These are phyloP conservation scores for Pseudogymnoascus verrucosus DNA, from an alignment of 2,329 filamentous ascomycete genomes.

Conservation along the genomic window DNA sequence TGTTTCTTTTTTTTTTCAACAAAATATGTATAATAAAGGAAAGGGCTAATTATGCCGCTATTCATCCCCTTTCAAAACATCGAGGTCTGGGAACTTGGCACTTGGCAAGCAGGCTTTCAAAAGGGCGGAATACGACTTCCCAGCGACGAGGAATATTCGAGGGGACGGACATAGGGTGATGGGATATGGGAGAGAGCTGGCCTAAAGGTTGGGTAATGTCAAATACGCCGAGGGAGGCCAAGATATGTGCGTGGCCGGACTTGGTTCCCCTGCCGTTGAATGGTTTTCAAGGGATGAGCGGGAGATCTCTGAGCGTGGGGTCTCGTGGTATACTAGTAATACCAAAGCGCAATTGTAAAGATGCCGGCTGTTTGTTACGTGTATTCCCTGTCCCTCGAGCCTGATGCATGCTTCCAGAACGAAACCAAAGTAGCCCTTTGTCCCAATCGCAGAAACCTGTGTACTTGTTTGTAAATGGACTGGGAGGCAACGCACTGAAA, in stretches of 20 bases:
- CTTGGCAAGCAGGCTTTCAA: not conserved
- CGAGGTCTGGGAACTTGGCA: not conserved
- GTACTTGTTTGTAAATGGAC: not conserved
- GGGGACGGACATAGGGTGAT: slow-evolving; percentile 3
- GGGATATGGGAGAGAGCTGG: not conserved
- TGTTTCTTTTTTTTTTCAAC: slow-evolving; percentile 7
- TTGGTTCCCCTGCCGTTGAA: not conserved
- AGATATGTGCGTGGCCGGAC: not conserved
- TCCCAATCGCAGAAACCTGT: not conserved
- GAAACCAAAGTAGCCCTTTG: not conserved
- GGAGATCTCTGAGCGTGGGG: not conserved
- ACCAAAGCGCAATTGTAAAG: slow-evolving; percentile 1
- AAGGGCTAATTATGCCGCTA: slow-evolving; percentile 2
- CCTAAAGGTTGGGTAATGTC: slow-evolving; percentile 3
- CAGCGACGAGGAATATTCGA: not conserved
- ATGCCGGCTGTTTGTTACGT: not conserved
- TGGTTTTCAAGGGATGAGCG: not conserved
- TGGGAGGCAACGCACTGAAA: not conserved
- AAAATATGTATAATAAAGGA: slow-evolving; percentile 7
- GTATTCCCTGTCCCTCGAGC: not conserved
- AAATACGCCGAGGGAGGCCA: slow-evolving; percentile 5
- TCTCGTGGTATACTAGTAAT: slow-evolving; percentile 1
- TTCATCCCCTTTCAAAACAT: not conserved
- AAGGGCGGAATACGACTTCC: not conserved
- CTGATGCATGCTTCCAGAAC: not conserved